A percentile compares a stretch with the other conserved stretches of the same genome.
Evolutionary conservation across 139 green algal species (phyloP).

Genomic region (Trebouxia sp.): DNA sequence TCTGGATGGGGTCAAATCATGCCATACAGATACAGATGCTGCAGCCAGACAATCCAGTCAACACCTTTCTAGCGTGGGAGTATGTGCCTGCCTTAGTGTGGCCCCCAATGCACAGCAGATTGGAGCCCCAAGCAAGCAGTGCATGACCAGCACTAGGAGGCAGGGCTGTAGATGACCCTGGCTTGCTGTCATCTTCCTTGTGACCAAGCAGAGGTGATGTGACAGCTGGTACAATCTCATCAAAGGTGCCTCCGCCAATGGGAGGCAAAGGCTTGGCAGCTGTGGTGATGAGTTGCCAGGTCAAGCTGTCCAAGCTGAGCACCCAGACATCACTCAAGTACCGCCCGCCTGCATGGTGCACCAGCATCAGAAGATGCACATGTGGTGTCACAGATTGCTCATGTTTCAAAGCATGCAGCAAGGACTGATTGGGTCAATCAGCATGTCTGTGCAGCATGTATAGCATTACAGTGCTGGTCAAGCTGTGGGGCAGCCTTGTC

Average conservation of each 20-base stretch:
- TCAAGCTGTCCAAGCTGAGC: slow-evolving; percentile 74
- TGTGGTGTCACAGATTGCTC: not conserved
- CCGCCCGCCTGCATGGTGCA: slow-evolving; percentile 63
- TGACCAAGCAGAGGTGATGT: not conserved
- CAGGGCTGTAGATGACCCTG: slow-evolving; percentile 30
- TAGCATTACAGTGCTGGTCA: too few species aligned
- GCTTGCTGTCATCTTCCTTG: not conserved
- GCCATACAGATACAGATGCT: not conserved
- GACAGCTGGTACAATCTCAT: not conserved
- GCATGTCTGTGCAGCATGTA: too few species aligned
- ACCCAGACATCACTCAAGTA: slow-evolving; percentile 88
- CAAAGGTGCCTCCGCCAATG: not conserved
- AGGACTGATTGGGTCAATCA: too few species aligned
- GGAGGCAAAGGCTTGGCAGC: slow-evolving; percentile 4
- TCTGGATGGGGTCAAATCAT: not conserved
- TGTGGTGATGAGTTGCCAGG: slow-evolving; percentile 58
- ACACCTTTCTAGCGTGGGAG: not conserved
- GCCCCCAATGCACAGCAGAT: slow-evolving; percentile 79
- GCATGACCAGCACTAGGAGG: slow-evolving; percentile 65
- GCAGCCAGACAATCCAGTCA: too few species aligned
- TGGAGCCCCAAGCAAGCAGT: slow-evolving; percentile 52
- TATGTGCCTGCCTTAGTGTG: slow-evolving; percentile 69
- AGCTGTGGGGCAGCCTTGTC: too few species aligned
- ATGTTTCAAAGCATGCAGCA: too few species aligned
- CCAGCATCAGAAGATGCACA: not conserved